phyloP scores from a whole-genome alignment of 129 eudicot genomes.

The Ambrosia artemisiifolia region DNA sequence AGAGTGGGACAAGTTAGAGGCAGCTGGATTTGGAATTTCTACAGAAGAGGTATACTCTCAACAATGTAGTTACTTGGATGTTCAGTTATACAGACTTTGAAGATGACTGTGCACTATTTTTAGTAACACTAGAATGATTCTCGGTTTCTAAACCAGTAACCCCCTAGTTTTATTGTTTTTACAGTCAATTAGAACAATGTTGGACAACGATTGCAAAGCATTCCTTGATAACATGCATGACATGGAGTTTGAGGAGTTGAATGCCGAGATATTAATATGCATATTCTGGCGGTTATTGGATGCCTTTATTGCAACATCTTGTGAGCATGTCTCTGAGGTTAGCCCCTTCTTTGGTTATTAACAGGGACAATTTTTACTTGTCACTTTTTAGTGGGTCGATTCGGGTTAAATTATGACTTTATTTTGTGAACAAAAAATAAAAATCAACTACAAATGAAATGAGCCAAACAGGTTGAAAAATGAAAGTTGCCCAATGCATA shows the following conservation, averaged over 20 bases:
- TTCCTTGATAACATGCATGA: conserved; percentile 47
- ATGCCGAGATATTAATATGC: conserved; percentile 53
- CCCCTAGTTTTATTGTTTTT: neutral
- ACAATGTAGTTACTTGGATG: conserved; percentile 8
- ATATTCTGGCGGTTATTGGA: conserved; percentile 64
- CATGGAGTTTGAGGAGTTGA: conserved; percentile 45
- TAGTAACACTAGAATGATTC: neutral
- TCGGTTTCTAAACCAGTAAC: conserved; percentile 8
- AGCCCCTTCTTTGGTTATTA: neutral
- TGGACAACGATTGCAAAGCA: conserved; percentile 53
- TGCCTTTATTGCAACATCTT: conserved; percentile 43
- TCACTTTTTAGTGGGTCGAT: neutral
- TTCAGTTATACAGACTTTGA: neutral
- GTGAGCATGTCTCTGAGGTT: conserved; percentile 48
- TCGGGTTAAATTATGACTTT: neutral
- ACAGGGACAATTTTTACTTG: neutral
- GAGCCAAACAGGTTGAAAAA: neutral
- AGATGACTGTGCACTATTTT: neutral
- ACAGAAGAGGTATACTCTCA: conserved; percentile 48
- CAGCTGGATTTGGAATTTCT: conserved; percentile 33
- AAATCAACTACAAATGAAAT: neutral
- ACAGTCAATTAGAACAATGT: conserved; percentile 43
- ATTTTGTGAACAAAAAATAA: neutral
- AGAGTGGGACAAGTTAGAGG: conserved; percentile 59
- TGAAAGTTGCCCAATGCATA: neutral